phyloP scores from a whole-genome alignment of 805 yeast species.

The Hagleromyces aurorensis region DNA sequence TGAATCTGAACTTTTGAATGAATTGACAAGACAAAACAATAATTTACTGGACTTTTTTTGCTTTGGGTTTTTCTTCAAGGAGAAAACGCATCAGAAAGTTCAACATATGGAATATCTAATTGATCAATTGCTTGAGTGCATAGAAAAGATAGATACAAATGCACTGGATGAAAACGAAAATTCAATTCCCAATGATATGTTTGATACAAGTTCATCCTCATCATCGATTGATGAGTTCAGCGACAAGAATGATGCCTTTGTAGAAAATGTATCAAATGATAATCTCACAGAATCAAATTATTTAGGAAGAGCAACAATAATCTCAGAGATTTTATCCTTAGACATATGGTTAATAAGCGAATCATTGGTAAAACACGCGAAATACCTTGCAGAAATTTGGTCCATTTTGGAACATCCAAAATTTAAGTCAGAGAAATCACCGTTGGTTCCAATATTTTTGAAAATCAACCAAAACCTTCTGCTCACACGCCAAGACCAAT shows the following conservation, averaged over 20 bases:
- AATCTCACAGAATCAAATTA: constrained; percentile 8
- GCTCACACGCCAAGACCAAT: constrained; percentile 54
- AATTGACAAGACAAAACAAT: constrained; percentile 34
- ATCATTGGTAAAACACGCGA: constrained; percentile 67
- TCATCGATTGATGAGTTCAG: constrained; percentile 2
- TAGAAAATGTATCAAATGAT: constrained; percentile 2
- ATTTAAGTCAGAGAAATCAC: constrained; percentile 55
- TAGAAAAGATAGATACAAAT: constrained; percentile 18
- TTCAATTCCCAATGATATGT: constrained; percentile 4
- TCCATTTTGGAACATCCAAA: constrained; percentile 52
- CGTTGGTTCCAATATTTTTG: constrained; percentile 73
- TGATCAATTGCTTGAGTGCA: constrained; percentile 21
- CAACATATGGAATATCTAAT: constrained; percentile 27
- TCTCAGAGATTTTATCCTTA: constrained; percentile 75
- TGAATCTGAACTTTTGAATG: constrained; percentile 35
- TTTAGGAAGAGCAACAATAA: constrained; percentile 22
- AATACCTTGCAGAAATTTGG: constrained; percentile 69
- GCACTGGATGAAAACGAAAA: constrained; percentile 1
- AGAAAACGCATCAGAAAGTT: constrained; percentile 12
- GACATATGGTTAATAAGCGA: constrained; percentile 92
- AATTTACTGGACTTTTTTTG: constrained; percentile 42
- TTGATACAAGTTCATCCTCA: constrained; percentile 1
- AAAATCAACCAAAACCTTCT: constrained; percentile 83
- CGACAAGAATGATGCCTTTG: constrained; percentile 20
- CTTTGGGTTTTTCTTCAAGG: constrained; percentile 33